phyloP scores from a whole-genome alignment of 345 rosid genomes.

The Salix arbutifolia region DNA sequence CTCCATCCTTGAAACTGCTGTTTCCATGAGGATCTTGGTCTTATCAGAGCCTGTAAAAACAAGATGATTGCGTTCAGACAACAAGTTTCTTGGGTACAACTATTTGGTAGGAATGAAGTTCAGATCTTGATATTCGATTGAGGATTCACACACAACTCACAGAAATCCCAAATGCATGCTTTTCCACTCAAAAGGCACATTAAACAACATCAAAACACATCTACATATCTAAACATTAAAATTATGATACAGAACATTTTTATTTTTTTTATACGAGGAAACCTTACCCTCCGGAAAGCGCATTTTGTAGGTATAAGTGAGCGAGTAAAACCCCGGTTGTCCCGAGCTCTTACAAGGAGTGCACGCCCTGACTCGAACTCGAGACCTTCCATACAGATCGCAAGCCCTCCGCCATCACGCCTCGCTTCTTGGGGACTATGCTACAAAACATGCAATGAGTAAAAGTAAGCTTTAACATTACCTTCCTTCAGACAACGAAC shows the following conservation, averaged over 20 bases:
- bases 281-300: background rate
- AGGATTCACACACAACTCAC: background rate
- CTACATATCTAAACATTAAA: background rate
- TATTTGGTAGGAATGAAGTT: background rate
- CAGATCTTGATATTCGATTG: background rate
- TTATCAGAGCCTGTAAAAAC: slow-evolving; percentile 59
- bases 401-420: too few species aligned
- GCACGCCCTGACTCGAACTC: too few species aligned
- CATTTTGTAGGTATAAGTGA: too few species aligned
- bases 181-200: background rate
- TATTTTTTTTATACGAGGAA: too few species aligned
- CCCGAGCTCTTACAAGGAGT: too few species aligned
- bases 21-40: slow-evolving; percentile 76
- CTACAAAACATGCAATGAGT: background rate
- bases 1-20: slow-evolving; percentile 63
- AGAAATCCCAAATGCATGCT: background rate
- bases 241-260: too few species aligned
- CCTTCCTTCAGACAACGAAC: slow-evolving; percentile 58
- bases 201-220: background rate
- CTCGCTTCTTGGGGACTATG: background rate
- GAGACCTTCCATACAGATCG: too few species aligned
- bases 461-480: slow-evolving; percentile 12
- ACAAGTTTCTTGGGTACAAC: too few species aligned
- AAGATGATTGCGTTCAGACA: background rate
- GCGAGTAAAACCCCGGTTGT: too few species aligned